Conservation (phyloP, 495 filamentous ascomycete genomes). For the Neurospora sp. region DNA sequence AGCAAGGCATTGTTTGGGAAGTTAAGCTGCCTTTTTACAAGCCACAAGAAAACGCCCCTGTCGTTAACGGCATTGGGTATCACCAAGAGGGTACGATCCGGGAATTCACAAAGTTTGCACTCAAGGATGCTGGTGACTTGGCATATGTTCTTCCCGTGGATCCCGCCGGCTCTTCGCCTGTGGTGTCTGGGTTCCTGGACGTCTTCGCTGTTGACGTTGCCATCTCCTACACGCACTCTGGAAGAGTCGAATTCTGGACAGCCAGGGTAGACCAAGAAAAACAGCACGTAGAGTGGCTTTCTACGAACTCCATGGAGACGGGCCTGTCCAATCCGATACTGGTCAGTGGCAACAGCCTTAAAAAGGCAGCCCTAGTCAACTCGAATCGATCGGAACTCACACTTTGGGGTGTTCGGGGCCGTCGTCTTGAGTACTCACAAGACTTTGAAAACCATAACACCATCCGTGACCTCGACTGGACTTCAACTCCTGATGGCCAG, state of each 20-base stretch:
- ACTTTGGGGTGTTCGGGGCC: slow-evolving; percentile 83
- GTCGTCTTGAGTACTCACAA: slow-evolving; percentile 71
- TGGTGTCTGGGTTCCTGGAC: slow-evolving; percentile 74
- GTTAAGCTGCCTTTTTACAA: slow-evolving; percentile 43
- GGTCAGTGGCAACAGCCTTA: slow-evolving; percentile 75
- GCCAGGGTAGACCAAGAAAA: slow-evolving; percentile 55
- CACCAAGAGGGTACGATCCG: slow-evolving; percentile 36
- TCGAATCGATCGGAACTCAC: slow-evolving; percentile 63
- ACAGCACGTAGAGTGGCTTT: slow-evolving; percentile 64
- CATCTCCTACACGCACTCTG: slow-evolving; percentile 71
- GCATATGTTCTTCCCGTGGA: slow-evolving; percentile 83
- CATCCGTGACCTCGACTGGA: slow-evolving; percentile 89
- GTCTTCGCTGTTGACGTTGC: slow-evolving; percentile 82
- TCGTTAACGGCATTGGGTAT: slow-evolving; percentile 13
- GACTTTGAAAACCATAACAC: slow-evolving; percentile 61
- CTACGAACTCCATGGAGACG: slow-evolving; percentile 76
- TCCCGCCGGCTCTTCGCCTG: slow-evolving; percentile 64
- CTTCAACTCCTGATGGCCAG: slow-evolving; percentile 82
- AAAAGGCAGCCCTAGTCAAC: slow-evolving; percentile 80
- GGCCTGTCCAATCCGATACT: slow-evolving; percentile 63
- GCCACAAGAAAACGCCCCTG: slow-evolving; percentile 14
- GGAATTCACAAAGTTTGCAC: slow-evolving; percentile 62
- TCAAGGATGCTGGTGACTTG: slow-evolving; percentile 64
- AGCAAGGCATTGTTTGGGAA: slow-evolving; percentile 82
- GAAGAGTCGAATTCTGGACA: slow-evolving; percentile 76